Evolutionary conservation across 2,329 filamentous ascomycete genomes (phyloP).

Genomic region (Chaetomium sp.): DNA sequence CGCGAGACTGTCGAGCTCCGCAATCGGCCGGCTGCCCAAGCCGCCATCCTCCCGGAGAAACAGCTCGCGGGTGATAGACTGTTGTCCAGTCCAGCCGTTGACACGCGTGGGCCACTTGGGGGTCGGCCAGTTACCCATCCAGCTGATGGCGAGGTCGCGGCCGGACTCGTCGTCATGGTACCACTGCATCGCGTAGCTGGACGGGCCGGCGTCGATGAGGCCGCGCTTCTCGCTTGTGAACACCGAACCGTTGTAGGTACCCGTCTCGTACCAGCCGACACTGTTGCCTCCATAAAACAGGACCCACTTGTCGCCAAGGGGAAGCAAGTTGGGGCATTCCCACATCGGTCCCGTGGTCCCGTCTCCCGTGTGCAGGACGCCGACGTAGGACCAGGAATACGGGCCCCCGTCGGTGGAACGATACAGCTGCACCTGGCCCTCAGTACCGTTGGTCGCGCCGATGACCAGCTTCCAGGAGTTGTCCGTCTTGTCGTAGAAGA

Average conservation of each 20-base stretch:
- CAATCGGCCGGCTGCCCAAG: constrained; percentile 24
- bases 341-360: constrained; percentile 22
- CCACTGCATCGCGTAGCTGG: constrained; percentile 29
- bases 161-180: constrained; percentile 25
- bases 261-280: constrained; percentile 22
- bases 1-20: constrained; percentile 22
- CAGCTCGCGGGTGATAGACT: constrained; percentile 27
- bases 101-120: constrained; percentile 25
- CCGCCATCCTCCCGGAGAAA: constrained; percentile 26
- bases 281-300: constrained; percentile 24
- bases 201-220: constrained; percentile 24
- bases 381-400: constrained; percentile 22
- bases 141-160: constrained; percentile 23
- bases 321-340: constrained; percentile 27
- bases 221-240: constrained; percentile 25
- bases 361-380: constrained; percentile 23
- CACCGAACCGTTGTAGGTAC: constrained; percentile 21
- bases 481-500: constrained; percentile 23
- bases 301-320: constrained; percentile 25
- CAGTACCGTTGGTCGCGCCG: constrained; percentile 16
- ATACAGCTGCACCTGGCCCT: constrained; percentile 22
- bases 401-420: constrained; percentile 10
- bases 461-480: constrained; percentile 23
- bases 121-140: constrained; percentile 26
- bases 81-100: constrained; percentile 27